Conservation (phyloP, 1,284 basidiomycete species). For the Cryptococcus maquisensis region DNA sequence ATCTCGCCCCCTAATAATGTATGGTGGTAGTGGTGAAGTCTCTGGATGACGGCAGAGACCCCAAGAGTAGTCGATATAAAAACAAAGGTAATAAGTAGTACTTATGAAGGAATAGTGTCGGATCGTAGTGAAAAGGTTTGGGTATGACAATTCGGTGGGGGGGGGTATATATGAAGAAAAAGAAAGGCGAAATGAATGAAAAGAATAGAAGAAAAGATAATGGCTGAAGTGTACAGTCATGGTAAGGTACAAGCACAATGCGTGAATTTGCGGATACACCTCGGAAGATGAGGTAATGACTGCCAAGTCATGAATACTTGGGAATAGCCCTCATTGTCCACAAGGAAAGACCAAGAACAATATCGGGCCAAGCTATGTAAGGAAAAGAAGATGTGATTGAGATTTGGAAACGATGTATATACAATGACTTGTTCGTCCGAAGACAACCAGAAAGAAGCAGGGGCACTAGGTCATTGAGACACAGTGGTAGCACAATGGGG, state of each 20-base stretch:
- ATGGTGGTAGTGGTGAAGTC: neutral
- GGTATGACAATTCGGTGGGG: neutral
- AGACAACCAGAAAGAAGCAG: no score
- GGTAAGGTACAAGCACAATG: neutral
- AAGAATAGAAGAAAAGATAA: neutral
- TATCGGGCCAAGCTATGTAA: neutral
- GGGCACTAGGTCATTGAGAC: no score
- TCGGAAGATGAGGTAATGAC: neutral
- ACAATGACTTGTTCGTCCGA: neutral
- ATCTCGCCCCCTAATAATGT: neutral
- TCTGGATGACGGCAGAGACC: conserved; percentile 2
- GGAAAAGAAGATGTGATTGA: neutral
- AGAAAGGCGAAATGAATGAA: neutral
- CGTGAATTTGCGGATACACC: neutral
- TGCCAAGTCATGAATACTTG: neutral
- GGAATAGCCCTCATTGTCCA: no score
- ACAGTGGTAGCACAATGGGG: neutral
- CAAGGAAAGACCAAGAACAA: neutral
- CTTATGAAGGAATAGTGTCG: neutral
- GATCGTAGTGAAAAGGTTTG: neutral
- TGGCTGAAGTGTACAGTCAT: neutral
- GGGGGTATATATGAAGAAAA: no score
- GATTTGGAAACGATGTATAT: neutral
- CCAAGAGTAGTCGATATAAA: neutral
- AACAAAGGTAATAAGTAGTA: conserved; percentile 1